A percentile compares a stretch with the other conserved stretches of the same genome.
phyloP scores from a whole-genome alignment of 257 asterid genomes.

The Sherardia arvensis region DNA sequence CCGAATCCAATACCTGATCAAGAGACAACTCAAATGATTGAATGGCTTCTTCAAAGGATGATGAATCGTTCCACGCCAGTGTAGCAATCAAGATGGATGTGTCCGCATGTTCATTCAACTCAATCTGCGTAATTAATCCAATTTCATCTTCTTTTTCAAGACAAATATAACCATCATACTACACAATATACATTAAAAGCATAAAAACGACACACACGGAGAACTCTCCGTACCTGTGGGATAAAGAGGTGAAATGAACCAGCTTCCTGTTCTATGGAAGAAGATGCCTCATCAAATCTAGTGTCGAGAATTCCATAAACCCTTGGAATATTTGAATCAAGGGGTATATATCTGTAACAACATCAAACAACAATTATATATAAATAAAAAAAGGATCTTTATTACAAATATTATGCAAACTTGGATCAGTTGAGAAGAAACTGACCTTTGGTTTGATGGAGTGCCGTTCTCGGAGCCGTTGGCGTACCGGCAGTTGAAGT shows the following conservation, averaged over 20 bases:
- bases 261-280: slow-evolving; percentile 38
- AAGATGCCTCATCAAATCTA: slow-evolving; percentile 33
- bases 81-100: slow-evolving; percentile 51
- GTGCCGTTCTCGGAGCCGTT: slow-evolving; percentile 6
- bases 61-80: slow-evolving; percentile 67
- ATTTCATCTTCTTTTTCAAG: background rate
- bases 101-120: slow-evolving; percentile 59
- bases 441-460: background rate
- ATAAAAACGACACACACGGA: background rate
- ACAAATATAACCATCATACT: background rate
- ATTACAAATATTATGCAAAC: background rate
- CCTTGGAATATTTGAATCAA: slow-evolving; percentile 54
- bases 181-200: background rate
- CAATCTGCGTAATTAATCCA: slow-evolving; percentile 12
- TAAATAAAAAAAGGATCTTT: background rate
- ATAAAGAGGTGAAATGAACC: slow-evolving; percentile 63
- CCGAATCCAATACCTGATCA: slow-evolving; percentile 49
- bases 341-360: slow-evolving; percentile 49
- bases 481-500: slow-evolving; percentile 19
- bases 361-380: slow-evolving; percentile 4
- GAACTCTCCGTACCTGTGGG: slow-evolving; percentile 46
- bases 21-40: slow-evolving; percentile 36
- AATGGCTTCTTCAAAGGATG: slow-evolving; percentile 46
- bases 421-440: background rate
- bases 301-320: slow-evolving; percentile 70